These are phyloP conservation scores for Erodium moschatum DNA, from an alignment of 441 rosid genomes.

Conservation along the genomic window DNA sequence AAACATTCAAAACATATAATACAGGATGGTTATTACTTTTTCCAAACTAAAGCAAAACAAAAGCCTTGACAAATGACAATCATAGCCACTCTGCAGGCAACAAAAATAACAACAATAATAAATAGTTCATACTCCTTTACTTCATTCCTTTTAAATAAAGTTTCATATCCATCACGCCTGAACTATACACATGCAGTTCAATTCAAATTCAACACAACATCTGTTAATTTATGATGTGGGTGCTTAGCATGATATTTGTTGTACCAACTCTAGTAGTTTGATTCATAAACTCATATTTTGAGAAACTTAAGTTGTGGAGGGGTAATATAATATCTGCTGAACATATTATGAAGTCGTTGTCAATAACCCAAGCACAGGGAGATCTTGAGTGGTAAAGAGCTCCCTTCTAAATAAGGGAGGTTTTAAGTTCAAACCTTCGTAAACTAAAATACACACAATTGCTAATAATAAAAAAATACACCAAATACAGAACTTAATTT, in stretches of 20 bases:
- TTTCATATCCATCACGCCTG: background rate
- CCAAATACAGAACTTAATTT: too few relatives aligned
- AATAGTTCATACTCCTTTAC: background rate
- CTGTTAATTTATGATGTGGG: too few relatives aligned
- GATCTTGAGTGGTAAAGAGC: too few relatives aligned
- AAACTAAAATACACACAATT: too few relatives aligned
- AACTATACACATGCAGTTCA: background rate
- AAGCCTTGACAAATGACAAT: background rate
- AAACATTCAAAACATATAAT: constrained; percentile 5
- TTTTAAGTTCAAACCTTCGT: too few relatives aligned
- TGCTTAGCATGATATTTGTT: too few relatives aligned
- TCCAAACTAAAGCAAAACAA: background rate
- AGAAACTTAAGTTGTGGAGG: background rate
- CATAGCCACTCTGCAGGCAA: background rate
- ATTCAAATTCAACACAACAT: background rate
- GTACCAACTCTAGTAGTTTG: background rate
- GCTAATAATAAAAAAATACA: too few relatives aligned
- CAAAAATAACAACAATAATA: background rate
- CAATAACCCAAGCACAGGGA: background rate
- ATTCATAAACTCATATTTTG: background rate
- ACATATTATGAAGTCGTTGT: background rate
- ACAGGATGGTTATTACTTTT: background rate
- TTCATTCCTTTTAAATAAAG: background rate
- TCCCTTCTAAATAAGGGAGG: too few relatives aligned
- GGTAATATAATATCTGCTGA: background rate